A percentile compares a stretch with the other conserved stretches of the same genome.
Conservation (phyloP, 257 asterid species). For the Forsythia viridissima region DNA sequence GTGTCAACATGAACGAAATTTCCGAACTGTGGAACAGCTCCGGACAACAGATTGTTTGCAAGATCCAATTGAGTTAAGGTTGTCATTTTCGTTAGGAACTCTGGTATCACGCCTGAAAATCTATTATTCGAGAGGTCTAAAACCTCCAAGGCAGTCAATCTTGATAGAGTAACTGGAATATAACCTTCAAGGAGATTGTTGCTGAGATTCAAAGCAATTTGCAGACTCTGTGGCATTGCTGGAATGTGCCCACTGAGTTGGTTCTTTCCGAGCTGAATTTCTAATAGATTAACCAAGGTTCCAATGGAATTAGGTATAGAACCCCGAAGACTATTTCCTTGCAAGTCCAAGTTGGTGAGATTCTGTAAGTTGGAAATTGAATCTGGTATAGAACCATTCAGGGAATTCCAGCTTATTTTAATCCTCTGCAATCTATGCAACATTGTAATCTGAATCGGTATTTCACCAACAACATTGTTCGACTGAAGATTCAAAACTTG, state of each 20-base stretch:
- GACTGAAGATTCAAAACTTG: constrained; percentile 62
- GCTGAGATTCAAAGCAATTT: constrained; percentile 76
- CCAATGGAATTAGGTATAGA: constrained; percentile 52
- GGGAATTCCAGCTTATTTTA: constrained; percentile 54
- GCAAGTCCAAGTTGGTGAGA: constrained; percentile 55
- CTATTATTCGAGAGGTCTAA: constrained; percentile 77
- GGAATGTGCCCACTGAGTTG: constrained; percentile 63
- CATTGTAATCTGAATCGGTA: constrained; percentile 47
- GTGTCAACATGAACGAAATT: constrained; percentile 12
- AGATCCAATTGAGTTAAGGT: constrained; percentile 59
- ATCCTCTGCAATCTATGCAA: constrained; percentile 47
- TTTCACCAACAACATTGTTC: constrained; percentile 51
- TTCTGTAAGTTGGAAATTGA: constrained; percentile 44
- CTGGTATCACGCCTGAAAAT: constrained; percentile 62
- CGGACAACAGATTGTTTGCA: constrained; percentile 62
- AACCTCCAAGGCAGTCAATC: constrained; percentile 54
- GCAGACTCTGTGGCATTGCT: constrained; percentile 48
- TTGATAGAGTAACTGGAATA: constrained; percentile 44
- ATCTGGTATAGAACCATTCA: constrained; percentile 58
- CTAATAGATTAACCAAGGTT: constrained; percentile 39
- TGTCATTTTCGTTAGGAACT: constrained; percentile 26
- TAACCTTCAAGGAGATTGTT: constrained; percentile 52
- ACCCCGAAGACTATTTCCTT: constrained; percentile 54
- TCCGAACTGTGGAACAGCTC: constrained; percentile 48
- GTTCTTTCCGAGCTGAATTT: constrained; percentile 77